These are phyloP conservation scores for Zoysia japonica DNA, from an alignment of 176 grass and related monocot genomes.

Conservation along the genomic window DNA sequence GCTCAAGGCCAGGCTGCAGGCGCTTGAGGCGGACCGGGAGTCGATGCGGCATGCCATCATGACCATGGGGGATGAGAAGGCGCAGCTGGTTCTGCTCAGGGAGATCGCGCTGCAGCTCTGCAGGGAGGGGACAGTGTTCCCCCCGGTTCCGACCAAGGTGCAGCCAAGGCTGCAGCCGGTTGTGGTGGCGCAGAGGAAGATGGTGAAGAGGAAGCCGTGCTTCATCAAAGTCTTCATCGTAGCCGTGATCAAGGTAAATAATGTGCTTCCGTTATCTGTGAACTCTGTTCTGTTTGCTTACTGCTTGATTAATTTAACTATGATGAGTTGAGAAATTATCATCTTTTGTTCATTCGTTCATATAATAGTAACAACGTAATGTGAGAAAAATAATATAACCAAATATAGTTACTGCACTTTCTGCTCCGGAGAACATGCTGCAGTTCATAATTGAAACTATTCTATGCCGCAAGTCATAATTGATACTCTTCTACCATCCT, in stretches of 20 bases:
- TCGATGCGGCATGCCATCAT: slow-evolving; percentile 73
- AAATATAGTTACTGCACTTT: too few species aligned
- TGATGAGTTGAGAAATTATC: neutral
- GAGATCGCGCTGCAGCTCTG: slow-evolving; percentile 77
- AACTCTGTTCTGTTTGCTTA: slow-evolving; percentile 15
- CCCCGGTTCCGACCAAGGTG: slow-evolving; percentile 18
- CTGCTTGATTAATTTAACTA: slow-evolving; percentile 15
- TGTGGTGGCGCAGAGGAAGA: slow-evolving; percentile 41
- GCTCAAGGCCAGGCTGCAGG: slow-evolving; percentile 63
- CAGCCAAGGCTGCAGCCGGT: neutral
- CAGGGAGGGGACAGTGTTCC: slow-evolving; percentile 33
- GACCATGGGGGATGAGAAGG: slow-evolving; percentile 67
- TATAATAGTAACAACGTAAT: too few species aligned
- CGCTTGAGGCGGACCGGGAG: slow-evolving; percentile 72
- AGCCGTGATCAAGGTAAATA: slow-evolving; percentile 62
- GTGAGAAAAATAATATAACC: too few species aligned
- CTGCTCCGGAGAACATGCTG: too few species aligned
- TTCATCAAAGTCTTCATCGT: slow-evolving; percentile 50
- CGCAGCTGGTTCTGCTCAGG: slow-evolving; percentile 62
- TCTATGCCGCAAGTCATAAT: slow-evolving; percentile 11
- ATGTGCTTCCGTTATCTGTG: neutral
- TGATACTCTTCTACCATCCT: neutral
- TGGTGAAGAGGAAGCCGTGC: slow-evolving; percentile 46
- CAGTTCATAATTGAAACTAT: slow-evolving; percentile 8
- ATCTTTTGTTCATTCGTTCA: neutral